Conservation (phyloP, 2,329 filamentous ascomycete genomes). For the Fonsecaea nubica region DNA sequence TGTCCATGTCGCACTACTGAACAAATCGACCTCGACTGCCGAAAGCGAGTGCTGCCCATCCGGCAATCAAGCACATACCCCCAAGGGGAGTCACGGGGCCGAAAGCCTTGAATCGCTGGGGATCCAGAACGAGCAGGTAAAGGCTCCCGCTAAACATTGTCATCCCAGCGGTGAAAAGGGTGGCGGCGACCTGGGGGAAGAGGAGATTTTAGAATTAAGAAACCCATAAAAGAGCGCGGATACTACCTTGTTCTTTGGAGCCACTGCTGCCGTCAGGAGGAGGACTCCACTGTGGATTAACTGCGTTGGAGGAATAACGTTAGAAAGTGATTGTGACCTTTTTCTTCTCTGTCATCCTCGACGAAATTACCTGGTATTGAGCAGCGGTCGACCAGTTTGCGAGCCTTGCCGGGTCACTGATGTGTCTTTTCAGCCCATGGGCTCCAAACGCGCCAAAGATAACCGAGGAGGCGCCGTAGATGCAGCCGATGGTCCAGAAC, state of each 20-base stretch:
- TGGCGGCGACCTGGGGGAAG: constrained; percentile 53
- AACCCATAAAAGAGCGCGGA: background rate
- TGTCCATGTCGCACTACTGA: background rate
- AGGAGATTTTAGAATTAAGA: background rate
- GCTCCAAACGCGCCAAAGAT: constrained; percentile 71
- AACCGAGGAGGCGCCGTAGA: constrained; percentile 68
- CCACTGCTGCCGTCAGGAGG: constrained; percentile 60
- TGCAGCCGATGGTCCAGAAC: constrained; percentile 68
- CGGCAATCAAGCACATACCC: constrained; percentile 65
- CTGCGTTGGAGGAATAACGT: constrained; percentile 46
- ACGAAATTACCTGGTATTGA: constrained; percentile 67
- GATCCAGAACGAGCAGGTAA: constrained; percentile 69
- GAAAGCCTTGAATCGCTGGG: constrained; percentile 63
- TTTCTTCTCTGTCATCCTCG: background rate
- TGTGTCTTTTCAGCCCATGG: constrained; percentile 68
- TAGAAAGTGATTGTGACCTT: background rate
- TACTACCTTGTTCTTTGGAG: constrained; percentile 58
- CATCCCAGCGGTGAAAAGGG: constrained; percentile 69
- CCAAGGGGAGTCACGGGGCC: constrained; percentile 70
- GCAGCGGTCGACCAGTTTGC: constrained; percentile 70
- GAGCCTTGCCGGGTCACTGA: constrained; percentile 64
- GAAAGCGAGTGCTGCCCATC: constrained; percentile 59
- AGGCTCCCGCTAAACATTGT: constrained; percentile 71
- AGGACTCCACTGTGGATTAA: constrained; percentile 68
- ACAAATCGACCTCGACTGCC: constrained; percentile 29